These are phyloP conservation scores for Jatropha podagrica DNA, from an alignment of 441 rosid species.

Conservation along the genomic window DNA sequence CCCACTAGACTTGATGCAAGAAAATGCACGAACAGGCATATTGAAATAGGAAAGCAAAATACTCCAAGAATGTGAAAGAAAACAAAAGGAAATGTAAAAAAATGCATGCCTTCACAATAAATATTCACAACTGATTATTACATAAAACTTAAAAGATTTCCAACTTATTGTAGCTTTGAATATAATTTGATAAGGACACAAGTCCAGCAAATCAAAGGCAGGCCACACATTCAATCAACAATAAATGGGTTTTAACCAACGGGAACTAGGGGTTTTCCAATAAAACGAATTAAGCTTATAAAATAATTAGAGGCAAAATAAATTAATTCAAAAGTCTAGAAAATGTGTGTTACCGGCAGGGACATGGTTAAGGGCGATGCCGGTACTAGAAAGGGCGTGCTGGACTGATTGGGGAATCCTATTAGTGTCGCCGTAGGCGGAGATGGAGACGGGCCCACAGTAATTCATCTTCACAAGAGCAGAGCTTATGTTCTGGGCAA, in stretches of 20 bases:
- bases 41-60: background rate
- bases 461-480: constrained; percentile 73
- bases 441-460: constrained; percentile 77
- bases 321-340: constrained; percentile 6
- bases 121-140: background rate
- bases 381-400: constrained; percentile 84
- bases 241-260: background rate
- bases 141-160: background rate
- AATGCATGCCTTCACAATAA: background rate
- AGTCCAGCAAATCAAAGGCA: background rate
- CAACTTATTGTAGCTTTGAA: background rate
- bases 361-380: constrained; percentile 87
- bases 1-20: background rate
- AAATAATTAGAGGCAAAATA: background rate
- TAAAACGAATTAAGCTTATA: background rate
- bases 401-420: constrained; percentile 60
- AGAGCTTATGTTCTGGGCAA: constrained; percentile 82
- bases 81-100: background rate
- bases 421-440: constrained; percentile 85
- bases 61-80: background rate
- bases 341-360: constrained; percentile 48
- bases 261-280: background rate
- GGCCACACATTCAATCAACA: background rate
- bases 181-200: background rate
- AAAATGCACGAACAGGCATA: background rate